Base-by-base conservation (phyloP, 164 flowering plant genomes). In the Vitis labrusca region DNA sequence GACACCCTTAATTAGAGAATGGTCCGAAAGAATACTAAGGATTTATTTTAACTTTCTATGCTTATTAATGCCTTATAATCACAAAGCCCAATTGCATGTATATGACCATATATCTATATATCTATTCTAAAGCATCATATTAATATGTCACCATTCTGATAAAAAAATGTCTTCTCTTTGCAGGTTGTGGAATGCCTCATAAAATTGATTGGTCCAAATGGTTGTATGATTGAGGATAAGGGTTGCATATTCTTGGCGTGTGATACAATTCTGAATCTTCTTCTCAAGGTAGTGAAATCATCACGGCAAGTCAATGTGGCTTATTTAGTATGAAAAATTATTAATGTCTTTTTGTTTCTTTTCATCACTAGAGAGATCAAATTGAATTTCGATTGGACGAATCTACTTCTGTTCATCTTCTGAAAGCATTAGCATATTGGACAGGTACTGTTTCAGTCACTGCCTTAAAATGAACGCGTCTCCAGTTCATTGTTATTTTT, bases 201-300 rank as follows among this genome's bases (percentile, higher is more conserved):
- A 73, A 81, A 84, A 67, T 61, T 93, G 75, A 82, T 93, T 73
- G 71, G 64, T 48, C 66, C 47, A 57, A 68, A 76, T 61, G 59
- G 61, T 64, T 55, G 23, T 61, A 68, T 23, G 53, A 75, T 58
- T 59, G 91, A 79, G 73, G 88, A 90, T 72, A 66, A 64, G 55
- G 79, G 84, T 66, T 73, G 83, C 74, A 78, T 91, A 71, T 89
- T 85, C 77, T 77, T 95, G 83, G 98, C 98, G 51, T 95, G 96
- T 78, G 97, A 93, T 77, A 90, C 92, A 32, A 70, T 93, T 63
- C 64, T 93, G 85, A 95, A 93, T 77, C 58, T 92, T 68, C 88
- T 95, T 50, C 69, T 90, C 68, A 89, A 86, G 96, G 97, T 88
- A 81, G 27, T 32, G 5, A 50, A 10, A 1, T 50, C 52, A 53